Conservation (phyloP, 2,329 filamentous ascomycete species). For the Venturia aucupariae region DNA sequence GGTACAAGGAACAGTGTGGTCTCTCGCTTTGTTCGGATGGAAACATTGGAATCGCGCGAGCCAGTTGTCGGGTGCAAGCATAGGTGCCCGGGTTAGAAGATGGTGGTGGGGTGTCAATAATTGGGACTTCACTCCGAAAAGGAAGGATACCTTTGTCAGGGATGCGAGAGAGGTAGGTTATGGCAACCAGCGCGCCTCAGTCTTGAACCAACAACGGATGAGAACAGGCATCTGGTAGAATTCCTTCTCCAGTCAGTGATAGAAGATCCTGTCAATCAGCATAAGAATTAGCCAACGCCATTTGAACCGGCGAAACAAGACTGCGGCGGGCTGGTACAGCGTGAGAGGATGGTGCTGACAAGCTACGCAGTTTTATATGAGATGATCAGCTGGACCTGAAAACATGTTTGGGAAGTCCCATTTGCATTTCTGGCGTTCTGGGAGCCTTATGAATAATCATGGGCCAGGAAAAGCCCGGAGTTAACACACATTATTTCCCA, state of each 20-base stretch:
- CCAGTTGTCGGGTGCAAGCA: conserved; percentile 63
- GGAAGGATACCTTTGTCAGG: conserved; percentile 16
- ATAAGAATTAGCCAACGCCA: not conserved
- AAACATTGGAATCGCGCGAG: conserved; percentile 77
- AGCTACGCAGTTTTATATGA: not conserved
- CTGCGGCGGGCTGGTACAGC: not conserved
- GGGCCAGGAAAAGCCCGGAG: too few relatives aligned
- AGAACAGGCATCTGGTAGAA: not conserved
- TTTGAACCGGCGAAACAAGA: not conserved
- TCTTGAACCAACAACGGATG: not conserved
- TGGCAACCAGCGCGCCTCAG: not conserved
- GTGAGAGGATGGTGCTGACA: not conserved
- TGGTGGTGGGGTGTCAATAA: conserved; percentile 98
- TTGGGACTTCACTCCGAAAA: conserved; percentile 56
- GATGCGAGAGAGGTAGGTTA: conserved; percentile 14
- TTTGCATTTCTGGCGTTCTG: too few relatives aligned
- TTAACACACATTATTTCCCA: too few relatives aligned
- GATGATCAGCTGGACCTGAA: too few relatives aligned
- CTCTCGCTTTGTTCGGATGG: conserved; percentile 77
- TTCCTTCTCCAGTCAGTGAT: not conserved
- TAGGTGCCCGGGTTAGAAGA: conserved; percentile 67
- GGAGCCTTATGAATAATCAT: too few relatives aligned
- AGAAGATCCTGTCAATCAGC: not conserved
- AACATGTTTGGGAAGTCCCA: too few relatives aligned
- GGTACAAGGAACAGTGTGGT: conserved; percentile 81